These are phyloP conservation scores for Xylaria scruposa DNA, from an alignment of 495 filamentous ascomycete species.

Conservation along the genomic window DNA sequence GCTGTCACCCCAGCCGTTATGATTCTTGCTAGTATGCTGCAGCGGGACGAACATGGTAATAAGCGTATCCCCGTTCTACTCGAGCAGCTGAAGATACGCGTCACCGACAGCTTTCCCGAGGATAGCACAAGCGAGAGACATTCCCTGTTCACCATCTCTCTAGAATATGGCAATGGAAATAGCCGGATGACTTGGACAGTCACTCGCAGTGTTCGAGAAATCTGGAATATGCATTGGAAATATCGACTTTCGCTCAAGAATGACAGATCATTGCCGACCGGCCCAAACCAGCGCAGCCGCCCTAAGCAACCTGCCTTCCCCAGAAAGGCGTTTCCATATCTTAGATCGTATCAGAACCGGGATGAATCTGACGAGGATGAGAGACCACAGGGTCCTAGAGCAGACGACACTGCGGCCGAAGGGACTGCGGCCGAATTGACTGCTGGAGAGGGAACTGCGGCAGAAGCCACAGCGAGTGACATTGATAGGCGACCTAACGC, in stretches of 20 bases:
- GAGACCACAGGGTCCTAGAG: conserved; percentile 55
- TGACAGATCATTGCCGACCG: conserved; percentile 69
- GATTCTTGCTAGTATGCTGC: conserved; percentile 95
- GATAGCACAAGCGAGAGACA: conserved; percentile 75
- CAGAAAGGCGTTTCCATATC: conserved; percentile 87
- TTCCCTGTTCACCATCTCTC: conserved; percentile 84
- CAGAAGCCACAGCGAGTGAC: conserved; percentile 51
- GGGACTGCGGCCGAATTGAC: conserved; percentile 54
- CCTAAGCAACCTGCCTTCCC: conserved; percentile 89
- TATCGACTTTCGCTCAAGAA: conserved; percentile 85
- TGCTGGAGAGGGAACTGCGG: conserved; percentile 46
- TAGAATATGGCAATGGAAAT: conserved; percentile 95
- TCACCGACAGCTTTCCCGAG: conserved; percentile 76
- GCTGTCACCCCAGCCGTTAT: conserved; percentile 90
- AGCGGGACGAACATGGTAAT: conserved; percentile 94
- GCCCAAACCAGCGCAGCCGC: conserved; percentile 52
- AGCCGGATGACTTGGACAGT: conserved; percentile 98
- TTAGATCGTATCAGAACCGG: conserved; percentile 80
- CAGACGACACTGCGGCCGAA: conserved; percentile 56
- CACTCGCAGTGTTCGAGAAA: conserved; percentile 82
- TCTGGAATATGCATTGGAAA: conserved; percentile 89
- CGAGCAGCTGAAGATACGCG: conserved; percentile 89
- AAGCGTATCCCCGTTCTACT: conserved; percentile 92
- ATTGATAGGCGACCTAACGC: conserved; percentile 45
- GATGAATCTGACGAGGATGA: conserved; percentile 86